These are phyloP conservation scores for Russula dissimulans DNA, from an alignment of 768 basidiomycete species.

Conservation along the genomic window DNA sequence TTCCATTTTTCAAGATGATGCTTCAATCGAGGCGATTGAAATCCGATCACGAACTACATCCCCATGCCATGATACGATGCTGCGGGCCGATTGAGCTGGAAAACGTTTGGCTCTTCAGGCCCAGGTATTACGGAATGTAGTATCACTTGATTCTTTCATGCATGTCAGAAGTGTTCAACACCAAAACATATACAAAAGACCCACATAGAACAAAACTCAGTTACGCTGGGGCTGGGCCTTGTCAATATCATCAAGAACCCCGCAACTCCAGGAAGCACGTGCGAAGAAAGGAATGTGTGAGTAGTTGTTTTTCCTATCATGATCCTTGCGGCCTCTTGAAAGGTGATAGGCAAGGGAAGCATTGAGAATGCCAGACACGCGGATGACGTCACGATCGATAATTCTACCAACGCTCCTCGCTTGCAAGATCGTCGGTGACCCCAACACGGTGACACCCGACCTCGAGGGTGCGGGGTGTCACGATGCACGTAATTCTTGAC, in stretches of 20 bases:
- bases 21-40: too few species aligned
- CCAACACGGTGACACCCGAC: neutral
- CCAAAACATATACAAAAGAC: neutral
- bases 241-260: neutral
- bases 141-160: neutral
- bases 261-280: neutral
- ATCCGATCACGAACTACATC: too few species aligned
- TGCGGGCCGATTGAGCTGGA: neutral
- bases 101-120: neutral
- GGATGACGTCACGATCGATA: neutral
- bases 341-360: neutral
- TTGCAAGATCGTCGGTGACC: neutral
- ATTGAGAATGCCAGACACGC: neutral
- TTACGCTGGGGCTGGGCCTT: neutral
- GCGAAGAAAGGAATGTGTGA: neutral
- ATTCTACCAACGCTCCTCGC: neutral
- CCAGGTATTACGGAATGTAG: neutral
- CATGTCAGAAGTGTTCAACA: neutral
- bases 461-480: neutral
- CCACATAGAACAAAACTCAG: neutral
- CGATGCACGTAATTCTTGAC: neutral
- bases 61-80: neutral
- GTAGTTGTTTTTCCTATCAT: neutral
- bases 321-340: too few species aligned
- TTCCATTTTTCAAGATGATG: too few species aligned